Base-by-base conservation (phyloP, 306 rosid genomes). In the Cicer judaicum region DNA sequence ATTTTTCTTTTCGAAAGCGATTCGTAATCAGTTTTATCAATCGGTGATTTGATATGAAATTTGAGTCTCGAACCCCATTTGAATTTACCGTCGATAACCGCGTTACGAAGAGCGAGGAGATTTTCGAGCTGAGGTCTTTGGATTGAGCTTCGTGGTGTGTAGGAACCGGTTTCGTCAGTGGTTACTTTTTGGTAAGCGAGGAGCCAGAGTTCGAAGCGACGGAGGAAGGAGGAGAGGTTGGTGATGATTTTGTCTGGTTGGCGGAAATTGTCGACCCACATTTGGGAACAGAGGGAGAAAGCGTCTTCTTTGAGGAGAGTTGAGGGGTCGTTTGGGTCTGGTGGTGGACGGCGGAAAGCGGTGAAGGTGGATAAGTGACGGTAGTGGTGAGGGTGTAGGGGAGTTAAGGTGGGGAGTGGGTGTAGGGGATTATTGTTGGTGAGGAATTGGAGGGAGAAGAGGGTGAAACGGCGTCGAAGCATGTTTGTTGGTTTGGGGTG, bases 241-340 rank as follows among this genome's bases (percentile, higher is more conserved):
- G 91, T 84, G 59, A 86, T 77, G 68, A 76, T 70, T 59, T 79
- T 59, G 76, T 88, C 93, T 1, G 93, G 94, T 48, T 87, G 89
- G 8, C 94, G 87, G 78, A 87, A 93, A 79, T 82, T 91, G 73
- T 89, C 91, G 78, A 93, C 84, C 98, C 98, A 93, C 88, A 88
- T 83, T 49, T 85, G 86, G 47, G 86, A 89, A 59, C 88, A 79
- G 70, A 86, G 87, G 6, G 94, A 82, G 21, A 93, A 88, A 7
- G 88, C 94, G 63, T 93, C 96, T 60, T 91, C 97, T 62, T 84
- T 93, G 64, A 92, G 68, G 78, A 80, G 81, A 60, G 79, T 81
- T 44, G 88, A 75, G 1, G 96, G 97, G 85, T 90, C 90, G 50
- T 88, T 80, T 2, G 93, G 93, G 71, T 87, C 91, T 0, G 88